Evolutionary conservation across 2,329 filamentous ascomycete species (phyloP).

Genomic region (Ophiosphaerella korrae): DNA sequence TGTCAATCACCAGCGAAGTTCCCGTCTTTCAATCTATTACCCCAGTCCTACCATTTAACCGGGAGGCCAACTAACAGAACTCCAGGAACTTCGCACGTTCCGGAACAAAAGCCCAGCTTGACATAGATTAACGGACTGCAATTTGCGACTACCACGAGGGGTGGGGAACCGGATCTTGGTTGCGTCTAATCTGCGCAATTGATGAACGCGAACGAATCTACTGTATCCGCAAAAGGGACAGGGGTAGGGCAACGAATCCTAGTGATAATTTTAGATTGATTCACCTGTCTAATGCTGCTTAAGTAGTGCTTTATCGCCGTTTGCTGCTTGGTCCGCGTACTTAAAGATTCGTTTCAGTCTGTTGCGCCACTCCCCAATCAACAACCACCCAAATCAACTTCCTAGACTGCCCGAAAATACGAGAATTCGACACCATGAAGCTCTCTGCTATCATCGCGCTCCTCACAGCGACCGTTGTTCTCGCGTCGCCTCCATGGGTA

Average conservation of each 20-base stretch:
- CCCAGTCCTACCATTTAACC: slow-evolving; percentile 18
- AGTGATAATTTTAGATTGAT: slow-evolving; percentile 23
- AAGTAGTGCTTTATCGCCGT: slow-evolving; percentile 8
- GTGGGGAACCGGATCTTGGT: slow-evolving; percentile 23
- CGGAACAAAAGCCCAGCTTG: slow-evolving; percentile 4
- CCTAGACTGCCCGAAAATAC: not conserved
- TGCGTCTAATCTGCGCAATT: slow-evolving; percentile 16
- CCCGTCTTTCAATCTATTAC: slow-evolving; percentile 7
- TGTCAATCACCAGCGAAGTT: not conserved
- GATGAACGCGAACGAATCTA: slow-evolving; percentile 7
- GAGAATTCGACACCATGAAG: slow-evolving; percentile 27
- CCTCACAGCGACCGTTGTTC: slow-evolving; percentile 18
- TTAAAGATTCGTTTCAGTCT: not conserved
- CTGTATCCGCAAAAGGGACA: slow-evolving; percentile 3
- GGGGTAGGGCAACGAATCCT: not conserved
- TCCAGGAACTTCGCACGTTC: slow-evolving; percentile 3
- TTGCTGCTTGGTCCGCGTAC: not conserved
- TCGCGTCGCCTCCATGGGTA: slow-evolving; percentile 35
- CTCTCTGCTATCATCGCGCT: slow-evolving; percentile 27
- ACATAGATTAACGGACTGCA: slow-evolving; percentile 9
- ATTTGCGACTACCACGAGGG: slow-evolving; percentile 24
- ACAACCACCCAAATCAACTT: not conserved
- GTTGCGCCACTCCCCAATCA: not conserved
- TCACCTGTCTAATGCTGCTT: slow-evolving; percentile 14
- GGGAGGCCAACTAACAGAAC: slow-evolving; percentile 7